Conservation (phyloP, 208 protist species). For the Endotrypanum monterogeii region DNA sequence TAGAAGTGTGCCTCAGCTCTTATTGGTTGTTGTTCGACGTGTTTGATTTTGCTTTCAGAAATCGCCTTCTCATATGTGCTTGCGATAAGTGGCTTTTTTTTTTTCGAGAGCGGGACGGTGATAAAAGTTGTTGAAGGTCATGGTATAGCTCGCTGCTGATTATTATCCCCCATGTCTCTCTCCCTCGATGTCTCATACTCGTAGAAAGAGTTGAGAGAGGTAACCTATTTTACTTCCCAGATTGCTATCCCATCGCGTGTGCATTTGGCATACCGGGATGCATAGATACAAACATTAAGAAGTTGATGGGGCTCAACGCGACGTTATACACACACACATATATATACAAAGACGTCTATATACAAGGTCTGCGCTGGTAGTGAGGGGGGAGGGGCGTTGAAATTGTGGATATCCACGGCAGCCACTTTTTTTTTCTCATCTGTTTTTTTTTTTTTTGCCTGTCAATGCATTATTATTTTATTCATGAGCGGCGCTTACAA, state of each 20-base stretch:
- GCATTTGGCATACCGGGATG: background rate
- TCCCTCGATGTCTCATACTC: background rate
- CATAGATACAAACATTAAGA: background rate
- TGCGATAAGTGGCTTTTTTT: too few species aligned
- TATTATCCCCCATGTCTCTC: background rate
- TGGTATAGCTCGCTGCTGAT: background rate
- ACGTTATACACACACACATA: too few species aligned
- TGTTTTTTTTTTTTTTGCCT: background rate
- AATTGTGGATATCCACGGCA: background rate
- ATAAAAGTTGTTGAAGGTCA: background rate
- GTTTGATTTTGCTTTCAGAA: background rate
- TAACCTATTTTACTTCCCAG: background rate
- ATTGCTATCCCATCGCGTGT: background rate
- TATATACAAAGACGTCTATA: too few species aligned
- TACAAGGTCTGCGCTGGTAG: too few species aligned
- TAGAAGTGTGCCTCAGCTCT: background rate
- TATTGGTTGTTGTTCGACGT: background rate
- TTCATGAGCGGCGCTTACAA: background rate
- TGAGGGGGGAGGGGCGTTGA: background rate
- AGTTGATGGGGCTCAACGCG: background rate
- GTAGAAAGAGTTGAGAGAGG: background rate
- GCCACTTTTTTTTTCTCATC: conserved; percentile 2
- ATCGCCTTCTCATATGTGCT: background rate
- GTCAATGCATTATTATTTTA: background rate
- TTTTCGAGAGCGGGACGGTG: background rate